phyloP scores from a whole-genome alignment of 2,329 filamentous ascomycete genomes.

The Epichloe festucae region DNA sequence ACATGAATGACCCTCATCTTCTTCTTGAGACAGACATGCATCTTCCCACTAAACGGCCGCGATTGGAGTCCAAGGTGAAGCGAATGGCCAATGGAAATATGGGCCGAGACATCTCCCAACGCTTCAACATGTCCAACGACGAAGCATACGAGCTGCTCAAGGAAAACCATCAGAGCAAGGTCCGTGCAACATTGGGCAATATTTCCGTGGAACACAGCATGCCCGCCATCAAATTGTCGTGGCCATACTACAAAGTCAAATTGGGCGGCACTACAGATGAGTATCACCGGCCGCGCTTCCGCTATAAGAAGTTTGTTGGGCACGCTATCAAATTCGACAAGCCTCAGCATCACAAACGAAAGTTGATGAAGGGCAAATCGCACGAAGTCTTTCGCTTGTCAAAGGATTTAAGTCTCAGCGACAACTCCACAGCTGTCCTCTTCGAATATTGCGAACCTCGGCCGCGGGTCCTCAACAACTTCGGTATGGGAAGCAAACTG shows the following conservation, averaged over 20 bases:
- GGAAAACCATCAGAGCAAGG: conserved; percentile 92
- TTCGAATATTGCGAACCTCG: conserved; percentile 95
- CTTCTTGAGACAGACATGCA: conserved; percentile 67
- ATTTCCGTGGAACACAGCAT: conserved; percentile 89
- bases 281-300: conserved; percentile 71
- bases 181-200: conserved; percentile 81
- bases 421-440: conserved; percentile 78
- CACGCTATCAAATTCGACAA: conserved; percentile 60
- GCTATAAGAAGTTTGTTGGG: conserved; percentile 54
- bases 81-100: conserved; percentile 57
- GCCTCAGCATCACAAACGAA: conserved; percentile 63
- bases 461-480: conserved; percentile 83
- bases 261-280: conserved; percentile 61
- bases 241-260: conserved; percentile 90
- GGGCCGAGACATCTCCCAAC: conserved; percentile 59
- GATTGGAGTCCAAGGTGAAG: conserved; percentile 43
- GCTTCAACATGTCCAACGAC: conserved; percentile 95
- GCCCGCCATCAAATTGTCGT: conserved; percentile 81
- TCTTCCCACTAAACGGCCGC: conserved; percentile 46
- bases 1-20: conserved; percentile 78
- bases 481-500: conserved; percentile 91
- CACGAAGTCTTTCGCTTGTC: conserved; percentile 69
- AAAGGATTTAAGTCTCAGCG: conserved; percentile 71
- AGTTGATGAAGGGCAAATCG: conserved; percentile 67
- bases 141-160: conserved; percentile 91